Evolutionary conservation across 768 basidiomycete species (phyloP).

Genomic region (Serendipita sp.): DNA sequence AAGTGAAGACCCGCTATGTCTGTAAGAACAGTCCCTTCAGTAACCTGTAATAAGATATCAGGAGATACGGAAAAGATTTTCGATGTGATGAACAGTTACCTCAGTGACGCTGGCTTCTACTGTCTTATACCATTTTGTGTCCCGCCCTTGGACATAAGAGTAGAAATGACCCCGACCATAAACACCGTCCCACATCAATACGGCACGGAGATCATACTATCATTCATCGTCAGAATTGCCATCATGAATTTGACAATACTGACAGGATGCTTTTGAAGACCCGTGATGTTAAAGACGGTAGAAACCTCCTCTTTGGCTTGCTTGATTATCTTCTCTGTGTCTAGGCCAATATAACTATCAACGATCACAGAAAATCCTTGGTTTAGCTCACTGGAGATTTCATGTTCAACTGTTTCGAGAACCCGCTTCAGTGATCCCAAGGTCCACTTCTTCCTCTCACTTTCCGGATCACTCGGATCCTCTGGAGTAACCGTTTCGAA

Average conservation of each 20-base stretch:
- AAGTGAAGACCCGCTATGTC: conserved; percentile 60
- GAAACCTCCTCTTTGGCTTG: conserved; percentile 29
- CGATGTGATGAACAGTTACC: conserved; percentile 20
- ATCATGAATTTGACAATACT: conserved; percentile 12
- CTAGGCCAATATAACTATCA: conserved; percentile 21
- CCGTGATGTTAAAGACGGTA: conserved; percentile 41
- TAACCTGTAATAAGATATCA: conserved; percentile 29
- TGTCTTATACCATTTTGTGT: conserved; percentile 67
- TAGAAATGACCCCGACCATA: conserved; percentile 64
- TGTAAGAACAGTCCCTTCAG: conserved; percentile 50
- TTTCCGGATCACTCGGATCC: conserved; percentile 27
- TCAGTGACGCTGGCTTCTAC: conserved; percentile 52
- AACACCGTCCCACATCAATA: conserved; percentile 61
- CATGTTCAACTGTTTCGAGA: conserved; percentile 34
- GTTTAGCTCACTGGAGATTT: conserved; percentile 32
- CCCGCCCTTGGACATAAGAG: conserved; percentile 50
- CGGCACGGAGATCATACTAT: conserved; percentile 68
- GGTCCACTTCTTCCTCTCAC: conserved; percentile 26
- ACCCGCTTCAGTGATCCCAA: conserved; percentile 35
- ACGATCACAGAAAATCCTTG: background rate
- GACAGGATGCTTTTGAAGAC: conserved; percentile 45
- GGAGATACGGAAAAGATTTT: background rate
- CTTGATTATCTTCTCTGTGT: conserved; percentile 33
- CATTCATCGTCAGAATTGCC: too few relatives aligned
- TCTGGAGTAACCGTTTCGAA: conserved; percentile 48